phyloP scores from a whole-genome alignment of 2,329 filamentous ascomycete species.

The Cercospora sp. region DNA sequence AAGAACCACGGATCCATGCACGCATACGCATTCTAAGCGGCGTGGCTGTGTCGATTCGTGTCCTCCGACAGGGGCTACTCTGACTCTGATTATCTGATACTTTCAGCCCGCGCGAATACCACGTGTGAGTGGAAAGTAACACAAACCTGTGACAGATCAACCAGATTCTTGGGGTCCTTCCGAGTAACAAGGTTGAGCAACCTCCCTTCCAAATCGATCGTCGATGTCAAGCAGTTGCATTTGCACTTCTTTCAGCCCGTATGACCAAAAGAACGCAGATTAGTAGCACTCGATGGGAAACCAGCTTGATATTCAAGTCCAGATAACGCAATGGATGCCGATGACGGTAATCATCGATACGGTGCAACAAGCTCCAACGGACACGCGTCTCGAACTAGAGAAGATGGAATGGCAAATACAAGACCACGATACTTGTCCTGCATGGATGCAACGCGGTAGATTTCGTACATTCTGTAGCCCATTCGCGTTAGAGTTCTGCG shows the following conservation, averaged over 20 bases:
- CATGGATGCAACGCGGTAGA: not conserved
- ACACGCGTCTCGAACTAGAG: not conserved
- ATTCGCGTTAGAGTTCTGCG: not conserved
- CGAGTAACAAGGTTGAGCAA: not conserved
- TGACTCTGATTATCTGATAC: not conserved
- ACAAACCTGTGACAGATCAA: not conserved
- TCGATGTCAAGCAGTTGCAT: too few species aligned
- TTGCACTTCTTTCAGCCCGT: not conserved
- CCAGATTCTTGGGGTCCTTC: not conserved
- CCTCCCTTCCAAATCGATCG: too few species aligned
- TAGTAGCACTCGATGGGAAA: too few species aligned
- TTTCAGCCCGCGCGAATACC: not conserved
- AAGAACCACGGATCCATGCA: not conserved
- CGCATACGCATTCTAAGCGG: too few species aligned
- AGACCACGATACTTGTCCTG: not conserved
- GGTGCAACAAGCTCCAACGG: not conserved
- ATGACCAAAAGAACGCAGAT: not conserved
- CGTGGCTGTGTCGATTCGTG: not conserved
- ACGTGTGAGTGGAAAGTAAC: not conserved
- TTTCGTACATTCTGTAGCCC: not conserved
- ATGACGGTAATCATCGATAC: too few species aligned
- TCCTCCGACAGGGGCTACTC: not conserved
- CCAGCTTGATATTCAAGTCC: too few species aligned
- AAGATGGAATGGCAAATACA: not conserved
- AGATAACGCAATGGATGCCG: too few species aligned